A percentile compares a stretch with the other conserved stretches of the same genome.
These are phyloP conservation scores for Flueggea neowawraea DNA, from an alignment of 441 rosid genomes.

Conservation along the genomic window DNA sequence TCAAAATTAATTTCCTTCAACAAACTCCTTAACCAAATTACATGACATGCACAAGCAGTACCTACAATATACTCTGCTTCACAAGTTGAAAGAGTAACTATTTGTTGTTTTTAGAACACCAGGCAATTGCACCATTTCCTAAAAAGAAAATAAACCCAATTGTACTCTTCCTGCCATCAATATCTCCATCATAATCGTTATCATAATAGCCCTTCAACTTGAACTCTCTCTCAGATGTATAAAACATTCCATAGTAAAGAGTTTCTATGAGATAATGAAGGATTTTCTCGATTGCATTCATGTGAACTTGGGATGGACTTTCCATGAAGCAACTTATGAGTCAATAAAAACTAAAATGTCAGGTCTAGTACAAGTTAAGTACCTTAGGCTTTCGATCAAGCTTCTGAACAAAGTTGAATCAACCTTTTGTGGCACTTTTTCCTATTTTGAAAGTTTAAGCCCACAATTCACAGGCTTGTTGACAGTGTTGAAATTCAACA, in stretches of 20 bases:
- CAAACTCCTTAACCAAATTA: background rate
- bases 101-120: background rate
- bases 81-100: background rate
- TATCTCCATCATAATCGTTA: background rate
- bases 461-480: background rate
- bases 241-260: background rate
- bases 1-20: background rate
- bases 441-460: background rate
- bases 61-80: background rate
- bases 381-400: constrained; percentile 4
- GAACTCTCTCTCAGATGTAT: background rate
- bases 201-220: background rate
- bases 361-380: constrained; percentile 2
- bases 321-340: constrained; percentile 12
- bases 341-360: background rate
- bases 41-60: background rate
- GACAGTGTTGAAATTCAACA: background rate
- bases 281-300: background rate
- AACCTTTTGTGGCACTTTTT: no score
- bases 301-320: background rate
- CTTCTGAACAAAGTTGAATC: constrained; percentile 1
- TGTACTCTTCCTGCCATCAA: constrained; percentile 3
- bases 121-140: background rate
- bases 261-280: constrained; percentile 8
- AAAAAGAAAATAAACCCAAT: background rate